These are phyloP conservation scores for Massospora cicadina DNA, from an alignment of 371 early-diverging fungal species.

Conservation along the genomic window DNA sequence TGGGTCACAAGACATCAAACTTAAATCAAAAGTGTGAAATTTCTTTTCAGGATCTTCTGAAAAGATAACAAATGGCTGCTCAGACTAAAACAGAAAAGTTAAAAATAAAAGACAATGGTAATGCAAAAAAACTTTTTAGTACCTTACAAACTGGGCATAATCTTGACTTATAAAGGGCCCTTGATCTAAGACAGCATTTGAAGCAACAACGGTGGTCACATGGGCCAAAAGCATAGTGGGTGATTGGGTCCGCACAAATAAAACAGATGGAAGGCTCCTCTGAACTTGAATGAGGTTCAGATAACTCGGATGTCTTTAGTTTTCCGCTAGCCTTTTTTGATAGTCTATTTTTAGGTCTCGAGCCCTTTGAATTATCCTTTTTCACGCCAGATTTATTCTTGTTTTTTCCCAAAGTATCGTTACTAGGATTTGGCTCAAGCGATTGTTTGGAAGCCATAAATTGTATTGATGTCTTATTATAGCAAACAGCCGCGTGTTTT, in stretches of 20 bases:
- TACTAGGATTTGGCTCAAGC: too few species aligned
- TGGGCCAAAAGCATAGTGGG: conserved; percentile 60
- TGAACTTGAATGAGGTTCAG: too few species aligned
- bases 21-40: conserved; percentile 25
- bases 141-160: conserved; percentile 87
- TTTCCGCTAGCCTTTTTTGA: too few species aligned
- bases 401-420: too few species aligned
- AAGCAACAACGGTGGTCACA: conserved; percentile 89
- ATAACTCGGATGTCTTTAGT: too few species aligned
- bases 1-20: conserved; percentile 36
- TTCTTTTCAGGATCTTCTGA: conserved; percentile 38
- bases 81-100: conserved; percentile 31
- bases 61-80: conserved; percentile 49
- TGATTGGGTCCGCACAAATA: conserved; percentile 77
- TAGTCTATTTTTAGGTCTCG: too few species aligned
- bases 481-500: too few species aligned
- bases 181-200: conserved; percentile 66
- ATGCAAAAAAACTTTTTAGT: conserved; percentile 9
- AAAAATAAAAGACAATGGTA: not conserved
- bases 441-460: too few species aligned
- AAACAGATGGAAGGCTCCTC: conserved; percentile 46
- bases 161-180: conserved; percentile 67
- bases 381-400: too few species aligned
- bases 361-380: too few species aligned
- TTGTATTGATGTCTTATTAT: too few species aligned